These are phyloP conservation scores for Furcasterigmium furcatum DNA, from an alignment of 2,329 filamentous ascomycete species.

Conservation along the genomic window DNA sequence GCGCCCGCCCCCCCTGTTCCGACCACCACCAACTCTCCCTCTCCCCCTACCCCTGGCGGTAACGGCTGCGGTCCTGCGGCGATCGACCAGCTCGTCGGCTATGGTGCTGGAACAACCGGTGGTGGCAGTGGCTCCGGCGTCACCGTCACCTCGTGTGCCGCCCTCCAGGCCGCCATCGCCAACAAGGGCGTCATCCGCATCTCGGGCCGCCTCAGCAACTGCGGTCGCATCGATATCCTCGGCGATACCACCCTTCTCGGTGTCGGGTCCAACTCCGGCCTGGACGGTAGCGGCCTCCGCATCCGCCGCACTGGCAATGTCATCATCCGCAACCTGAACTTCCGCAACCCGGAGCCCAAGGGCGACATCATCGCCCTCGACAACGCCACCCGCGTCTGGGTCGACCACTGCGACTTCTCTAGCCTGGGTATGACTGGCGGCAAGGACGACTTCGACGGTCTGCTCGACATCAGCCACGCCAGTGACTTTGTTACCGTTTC, in stretches of 20 bases:
- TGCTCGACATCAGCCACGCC: slow-evolving; percentile 38
- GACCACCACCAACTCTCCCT: not conserved
- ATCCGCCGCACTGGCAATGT: slow-evolving; percentile 48
- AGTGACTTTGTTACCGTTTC: slow-evolving; percentile 38
- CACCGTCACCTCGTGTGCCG: slow-evolving; percentile 40
- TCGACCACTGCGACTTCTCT: slow-evolving; percentile 38
- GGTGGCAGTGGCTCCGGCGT: slow-evolving; percentile 39
- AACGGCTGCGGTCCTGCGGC: slow-evolving; percentile 12
- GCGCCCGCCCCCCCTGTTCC: not conserved
- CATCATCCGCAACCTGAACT: slow-evolving; percentile 52
- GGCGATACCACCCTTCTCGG: slow-evolving; percentile 50
- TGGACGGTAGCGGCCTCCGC: slow-evolving; percentile 42
- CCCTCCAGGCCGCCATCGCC: slow-evolving; percentile 31
- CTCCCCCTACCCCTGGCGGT: slow-evolving; percentile 2
- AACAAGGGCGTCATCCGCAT: slow-evolving; percentile 40
- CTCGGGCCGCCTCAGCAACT: slow-evolving; percentile 37
- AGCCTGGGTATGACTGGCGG: slow-evolving; percentile 25
- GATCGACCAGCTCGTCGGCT: slow-evolving; percentile 24
- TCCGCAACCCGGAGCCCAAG: slow-evolving; percentile 40
- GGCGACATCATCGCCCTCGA: slow-evolving; percentile 51
- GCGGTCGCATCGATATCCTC: slow-evolving; percentile 38
- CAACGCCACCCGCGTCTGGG: slow-evolving; percentile 40
- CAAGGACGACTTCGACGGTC: slow-evolving; percentile 39
- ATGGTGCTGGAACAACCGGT: slow-evolving; percentile 36
- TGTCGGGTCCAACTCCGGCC: slow-evolving; percentile 37